phyloP scores from a whole-genome alignment of 2,329 filamentous ascomycete species.

The Coniochaeta sp. region DNA sequence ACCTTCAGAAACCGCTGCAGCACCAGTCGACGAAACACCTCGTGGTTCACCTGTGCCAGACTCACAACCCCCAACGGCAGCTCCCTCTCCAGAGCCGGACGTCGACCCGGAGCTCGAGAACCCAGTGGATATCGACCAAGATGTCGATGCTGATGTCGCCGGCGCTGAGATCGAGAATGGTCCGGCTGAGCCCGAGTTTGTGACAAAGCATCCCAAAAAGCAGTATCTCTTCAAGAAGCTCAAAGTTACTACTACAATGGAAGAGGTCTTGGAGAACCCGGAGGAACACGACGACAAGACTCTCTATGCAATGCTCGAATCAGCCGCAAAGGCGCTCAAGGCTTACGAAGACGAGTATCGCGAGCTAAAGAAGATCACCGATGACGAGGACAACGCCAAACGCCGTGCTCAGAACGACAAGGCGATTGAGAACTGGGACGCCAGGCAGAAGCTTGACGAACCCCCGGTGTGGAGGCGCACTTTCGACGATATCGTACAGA shows the following conservation, averaged over 20 bases:
- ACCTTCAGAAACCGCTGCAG: background rate
- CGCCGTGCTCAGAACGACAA: slow-evolving; percentile 42
- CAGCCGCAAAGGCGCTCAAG: slow-evolving; percentile 37
- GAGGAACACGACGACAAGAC: slow-evolving; percentile 41
- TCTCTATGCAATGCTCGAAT: slow-evolving; percentile 35
- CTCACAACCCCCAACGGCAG: slow-evolving; percentile 7
- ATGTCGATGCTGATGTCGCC: slow-evolving; percentile 4
- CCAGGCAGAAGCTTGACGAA: slow-evolving; percentile 20
- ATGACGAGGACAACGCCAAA: slow-evolving; percentile 51
- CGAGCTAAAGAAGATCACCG: slow-evolving; percentile 41
- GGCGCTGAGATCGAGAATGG: slow-evolving; percentile 8
- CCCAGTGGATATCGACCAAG: background rate
- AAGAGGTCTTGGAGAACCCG: slow-evolving; percentile 39
- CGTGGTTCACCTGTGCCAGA: slow-evolving; percentile 9
- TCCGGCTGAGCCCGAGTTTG: slow-evolving; percentile 13
- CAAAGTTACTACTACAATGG: slow-evolving; percentile 41
- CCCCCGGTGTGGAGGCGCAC: slow-evolving; percentile 14
- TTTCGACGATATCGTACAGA: slow-evolving; percentile 35
- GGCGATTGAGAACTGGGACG: slow-evolving; percentile 25
- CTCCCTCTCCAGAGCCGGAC: slow-evolving; percentile 9
- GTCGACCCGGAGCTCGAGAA: slow-evolving; percentile 1
- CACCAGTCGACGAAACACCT: slow-evolving; percentile 6
- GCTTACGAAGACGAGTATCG: slow-evolving; percentile 49
- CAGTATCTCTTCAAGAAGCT: slow-evolving; percentile 43
- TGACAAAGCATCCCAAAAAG: slow-evolving; percentile 18